A percentile compares a stretch with the other conserved stretches of the same genome.
Evolutionary conservation across 129 eudicot species (phyloP).

Genomic region (Arctium lappa): DNA sequence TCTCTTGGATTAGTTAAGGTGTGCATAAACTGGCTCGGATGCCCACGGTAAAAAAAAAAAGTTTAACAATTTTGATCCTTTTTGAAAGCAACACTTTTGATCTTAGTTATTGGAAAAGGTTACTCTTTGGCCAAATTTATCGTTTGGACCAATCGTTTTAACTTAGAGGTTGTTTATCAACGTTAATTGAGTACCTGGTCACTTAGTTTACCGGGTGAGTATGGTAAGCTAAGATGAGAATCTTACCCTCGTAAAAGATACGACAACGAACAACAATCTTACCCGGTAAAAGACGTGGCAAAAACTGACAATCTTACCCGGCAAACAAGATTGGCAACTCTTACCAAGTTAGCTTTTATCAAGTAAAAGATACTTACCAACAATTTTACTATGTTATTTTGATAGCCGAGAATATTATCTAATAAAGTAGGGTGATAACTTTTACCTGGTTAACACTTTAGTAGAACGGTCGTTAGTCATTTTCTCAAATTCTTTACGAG

Average conservation of each 20-base stretch:
- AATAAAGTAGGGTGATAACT: neutral
- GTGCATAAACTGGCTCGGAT: too few species aligned
- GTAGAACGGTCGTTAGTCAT: too few species aligned
- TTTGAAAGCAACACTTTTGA: neutral
- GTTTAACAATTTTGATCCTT: too few species aligned
- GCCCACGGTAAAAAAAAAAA: too few species aligned
- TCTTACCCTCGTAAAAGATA: neutral
- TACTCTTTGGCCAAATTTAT: neutral
- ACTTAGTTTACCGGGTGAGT: too few species aligned
- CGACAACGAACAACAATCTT: neutral
- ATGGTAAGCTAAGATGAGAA: too few species aligned
- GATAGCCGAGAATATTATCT: neutral
- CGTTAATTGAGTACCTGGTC: too few species aligned
- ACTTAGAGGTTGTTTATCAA: too few species aligned
- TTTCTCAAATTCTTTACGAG: neutral
- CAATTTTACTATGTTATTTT: neutral
- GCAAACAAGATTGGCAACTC: neutral
- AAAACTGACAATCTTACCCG: neutral
- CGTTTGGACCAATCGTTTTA: neutral
- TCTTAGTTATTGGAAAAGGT: neutral
- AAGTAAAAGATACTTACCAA: neutral
- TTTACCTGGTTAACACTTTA: too few species aligned
- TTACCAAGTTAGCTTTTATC: neutral
- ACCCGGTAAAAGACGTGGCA: too few species aligned
- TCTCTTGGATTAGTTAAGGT: too few species aligned